These are phyloP conservation scores for Umbelopsis sp. DNA, from an alignment of 371 early-diverging fungal species.

Conservation along the genomic window DNA sequence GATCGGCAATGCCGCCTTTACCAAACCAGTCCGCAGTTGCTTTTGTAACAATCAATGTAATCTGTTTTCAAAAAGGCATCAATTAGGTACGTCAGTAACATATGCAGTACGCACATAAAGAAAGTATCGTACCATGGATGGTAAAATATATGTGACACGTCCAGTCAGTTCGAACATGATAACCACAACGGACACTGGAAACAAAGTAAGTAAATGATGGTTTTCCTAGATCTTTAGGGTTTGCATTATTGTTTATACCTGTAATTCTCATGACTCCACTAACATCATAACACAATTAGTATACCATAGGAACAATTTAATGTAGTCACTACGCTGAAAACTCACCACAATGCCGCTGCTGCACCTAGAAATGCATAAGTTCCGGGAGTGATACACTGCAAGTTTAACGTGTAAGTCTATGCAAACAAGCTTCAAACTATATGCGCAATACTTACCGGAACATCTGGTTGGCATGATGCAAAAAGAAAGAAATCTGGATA, in stretches of 20 bases:
- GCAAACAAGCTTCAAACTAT: neutral
- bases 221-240: neutral
- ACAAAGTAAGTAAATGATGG: neutral
- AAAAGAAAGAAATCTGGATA: conserved; percentile 77
- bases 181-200: conserved; percentile 80
- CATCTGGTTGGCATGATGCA: conserved; percentile 76
- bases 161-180: conserved; percentile 98
- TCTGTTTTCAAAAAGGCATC: conserved; percentile 33
- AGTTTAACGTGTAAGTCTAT: neutral
- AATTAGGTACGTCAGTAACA: neutral
- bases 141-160: conserved; percentile 87
- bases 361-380: conserved; percentile 97
- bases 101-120: neutral
- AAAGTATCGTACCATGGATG: conserved; percentile 77
- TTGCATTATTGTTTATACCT: conserved; percentile 32
- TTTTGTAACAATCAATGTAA: conserved; percentile 88
- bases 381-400: conserved; percentile 88
- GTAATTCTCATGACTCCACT: conserved; percentile 75
- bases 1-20: conserved; percentile 86
- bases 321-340: neutral
- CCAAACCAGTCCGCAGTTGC: conserved; percentile 86
- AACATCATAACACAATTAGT: neutral
- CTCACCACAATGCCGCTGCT: conserved; percentile 85
- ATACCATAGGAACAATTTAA: neutral
- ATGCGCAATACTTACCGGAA: conserved; percentile 46